Evolutionary conservation across 768 basidiomycete genomes (phyloP).

Genomic region (Lentinula sp.): DNA sequence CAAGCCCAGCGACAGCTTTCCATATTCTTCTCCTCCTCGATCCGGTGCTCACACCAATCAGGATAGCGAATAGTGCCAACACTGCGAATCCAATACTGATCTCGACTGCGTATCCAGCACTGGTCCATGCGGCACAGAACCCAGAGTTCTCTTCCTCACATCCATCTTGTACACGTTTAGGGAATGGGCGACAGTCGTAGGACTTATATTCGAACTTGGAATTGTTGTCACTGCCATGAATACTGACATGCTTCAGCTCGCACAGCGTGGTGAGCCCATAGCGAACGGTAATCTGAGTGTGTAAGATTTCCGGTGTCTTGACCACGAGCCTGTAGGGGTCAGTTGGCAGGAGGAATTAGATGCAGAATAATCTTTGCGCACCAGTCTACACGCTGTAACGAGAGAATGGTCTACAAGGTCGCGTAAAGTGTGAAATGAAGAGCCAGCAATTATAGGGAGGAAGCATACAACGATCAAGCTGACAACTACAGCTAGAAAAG

Average conservation of each 20-base stretch:
- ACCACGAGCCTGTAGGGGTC: conserved; percentile 35
- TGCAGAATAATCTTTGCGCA: conserved; percentile 20
- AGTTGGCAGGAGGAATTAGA: conserved; percentile 1
- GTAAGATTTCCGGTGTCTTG: conserved; percentile 35
- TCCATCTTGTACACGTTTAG: conserved; percentile 40
- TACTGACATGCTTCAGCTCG: conserved; percentile 32
- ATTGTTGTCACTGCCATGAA: conserved; percentile 13
- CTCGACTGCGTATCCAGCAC: conserved; percentile 61
- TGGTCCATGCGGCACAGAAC: conserved; percentile 67
- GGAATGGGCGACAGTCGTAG: conserved; percentile 63
- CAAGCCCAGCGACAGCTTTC: conserved; percentile 63
- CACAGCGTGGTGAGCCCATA: conserved; percentile 61
- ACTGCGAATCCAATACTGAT: conserved; percentile 59
- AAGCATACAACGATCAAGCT: conserved; percentile 47
- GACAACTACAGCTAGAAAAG: conserved; percentile 50
- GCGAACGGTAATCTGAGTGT: conserved; percentile 40
- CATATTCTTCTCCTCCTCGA: conserved; percentile 72
- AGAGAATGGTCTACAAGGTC: conserved; percentile 47
- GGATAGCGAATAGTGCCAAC: conserved; percentile 49
- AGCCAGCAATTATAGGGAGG: too few relatives aligned
- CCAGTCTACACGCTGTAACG: conserved; percentile 60
- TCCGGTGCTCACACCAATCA: conserved; percentile 67
- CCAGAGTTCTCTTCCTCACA: conserved; percentile 47
- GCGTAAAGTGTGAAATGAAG: background rate
- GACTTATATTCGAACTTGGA: background rate